phyloP scores from a whole-genome alignment of 2,329 filamentous ascomycete genomes.

The Pyrenophora graminea region DNA sequence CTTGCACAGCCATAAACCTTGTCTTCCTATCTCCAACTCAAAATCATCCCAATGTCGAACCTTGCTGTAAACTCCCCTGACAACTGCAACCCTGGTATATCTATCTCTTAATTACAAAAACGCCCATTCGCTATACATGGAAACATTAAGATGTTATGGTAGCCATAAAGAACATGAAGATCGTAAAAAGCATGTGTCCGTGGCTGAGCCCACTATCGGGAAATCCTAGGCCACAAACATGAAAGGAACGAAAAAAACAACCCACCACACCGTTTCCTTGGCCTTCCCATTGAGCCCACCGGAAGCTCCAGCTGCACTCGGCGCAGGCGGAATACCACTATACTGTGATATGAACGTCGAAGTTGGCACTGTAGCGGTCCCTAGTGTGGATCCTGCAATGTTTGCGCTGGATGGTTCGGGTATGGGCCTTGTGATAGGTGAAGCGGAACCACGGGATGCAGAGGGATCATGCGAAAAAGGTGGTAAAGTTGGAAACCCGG shows the following conservation, averaged over 20 bases:
- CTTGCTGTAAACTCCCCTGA: background rate
- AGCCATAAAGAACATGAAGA: constrained; percentile 12
- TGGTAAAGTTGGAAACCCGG: constrained; percentile 1
- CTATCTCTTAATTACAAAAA: background rate
- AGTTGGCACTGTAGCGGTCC: constrained; percentile 17
- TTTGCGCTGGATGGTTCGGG: constrained; percentile 9
- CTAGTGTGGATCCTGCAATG: constrained; percentile 15
- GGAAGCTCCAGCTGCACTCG: constrained; percentile 25
- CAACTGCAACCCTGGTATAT: constrained; percentile 9
- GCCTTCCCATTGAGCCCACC: constrained; percentile 4
- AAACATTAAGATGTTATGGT: constrained; percentile 1
- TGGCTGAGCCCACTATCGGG: background rate
- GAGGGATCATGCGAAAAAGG: constrained; percentile 12
- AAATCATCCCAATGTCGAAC: background rate
- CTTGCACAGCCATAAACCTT: too few species aligned
- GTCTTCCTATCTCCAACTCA: too few species aligned
- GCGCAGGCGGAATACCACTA: constrained; percentile 35
- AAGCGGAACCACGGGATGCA: constrained; percentile 9
- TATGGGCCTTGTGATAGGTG: constrained; percentile 6
- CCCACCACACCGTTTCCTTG: constrained; percentile 41
- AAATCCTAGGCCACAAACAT: constrained; percentile 6
- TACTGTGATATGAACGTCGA: constrained; percentile 15
- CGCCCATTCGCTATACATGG: background rate
- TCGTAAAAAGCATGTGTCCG: constrained; percentile 1
- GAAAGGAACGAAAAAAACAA: constrained; percentile 29